Evolutionary conservation across 2,329 filamentous ascomycete genomes (phyloP).

Genomic region (Cytospora paraplurivora): DNA sequence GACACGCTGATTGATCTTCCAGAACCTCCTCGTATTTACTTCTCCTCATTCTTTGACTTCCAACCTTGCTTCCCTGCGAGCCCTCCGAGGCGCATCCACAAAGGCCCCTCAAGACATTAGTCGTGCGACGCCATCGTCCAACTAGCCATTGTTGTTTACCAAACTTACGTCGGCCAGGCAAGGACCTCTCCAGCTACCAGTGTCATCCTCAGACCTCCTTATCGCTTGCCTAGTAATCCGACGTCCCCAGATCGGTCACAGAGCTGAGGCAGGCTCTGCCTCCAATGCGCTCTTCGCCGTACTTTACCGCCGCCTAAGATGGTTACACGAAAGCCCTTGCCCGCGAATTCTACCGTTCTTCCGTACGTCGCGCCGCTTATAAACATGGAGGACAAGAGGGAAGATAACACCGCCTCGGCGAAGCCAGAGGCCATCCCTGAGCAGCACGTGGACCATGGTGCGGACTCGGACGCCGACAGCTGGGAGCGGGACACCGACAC

Average conservation of each 20-base stretch:
- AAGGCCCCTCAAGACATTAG: not conserved
- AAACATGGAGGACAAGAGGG: conserved; percentile 35
- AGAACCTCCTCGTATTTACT: not conserved
- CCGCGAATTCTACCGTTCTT: conserved; percentile 36
- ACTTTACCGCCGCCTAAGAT: conserved; percentile 36
- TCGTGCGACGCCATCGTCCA: conserved; percentile 6
- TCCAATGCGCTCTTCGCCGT: conserved; percentile 12
- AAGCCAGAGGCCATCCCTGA: not conserved
- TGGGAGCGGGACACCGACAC: conserved; percentile 23
- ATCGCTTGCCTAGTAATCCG: not conserved
- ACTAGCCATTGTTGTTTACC: not conserved
- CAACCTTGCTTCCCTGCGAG: not conserved
- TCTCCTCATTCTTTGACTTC: not conserved
- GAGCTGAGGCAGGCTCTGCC: not conserved
- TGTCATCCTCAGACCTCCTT: not conserved
- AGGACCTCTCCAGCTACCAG: not conserved
- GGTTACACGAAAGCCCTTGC: conserved; percentile 46
- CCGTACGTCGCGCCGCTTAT: conserved; percentile 32
- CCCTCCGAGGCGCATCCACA: not conserved
- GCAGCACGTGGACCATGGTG: conserved; percentile 5
- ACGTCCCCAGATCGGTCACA: not conserved
- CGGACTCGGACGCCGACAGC: conserved; percentile 30
- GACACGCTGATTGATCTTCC: conserved; percentile 1
- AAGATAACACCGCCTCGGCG: not conserved
- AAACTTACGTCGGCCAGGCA: not conserved